phyloP scores from a whole-genome alignment of 192 early-diverging fungal genomes.

The Entomortierella parvispora region DNA sequence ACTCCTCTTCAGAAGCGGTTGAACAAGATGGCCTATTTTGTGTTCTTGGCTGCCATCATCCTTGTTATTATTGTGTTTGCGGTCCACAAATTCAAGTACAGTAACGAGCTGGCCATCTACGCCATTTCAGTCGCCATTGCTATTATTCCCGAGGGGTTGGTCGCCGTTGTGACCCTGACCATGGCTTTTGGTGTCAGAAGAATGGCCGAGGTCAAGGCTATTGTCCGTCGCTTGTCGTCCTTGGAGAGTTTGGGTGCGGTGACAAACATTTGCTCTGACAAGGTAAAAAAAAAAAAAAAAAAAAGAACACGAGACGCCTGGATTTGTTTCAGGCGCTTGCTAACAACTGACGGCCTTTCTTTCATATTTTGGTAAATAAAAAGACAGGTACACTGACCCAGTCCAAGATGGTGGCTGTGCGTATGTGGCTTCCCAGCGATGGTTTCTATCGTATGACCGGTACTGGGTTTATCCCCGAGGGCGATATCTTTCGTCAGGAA shows the following conservation, averaged over 20 bases:
- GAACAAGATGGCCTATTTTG: constrained; percentile 76
- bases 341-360: background rate
- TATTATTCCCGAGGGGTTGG: constrained; percentile 95
- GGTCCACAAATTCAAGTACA: constrained; percentile 67
- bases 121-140: constrained; percentile 89
- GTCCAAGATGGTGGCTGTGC: constrained; percentile 90
- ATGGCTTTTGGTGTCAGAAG: constrained; percentile 89
- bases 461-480: constrained; percentile 67
- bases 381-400: constrained; percentile 89
- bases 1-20: constrained; percentile 75
- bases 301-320: no score
- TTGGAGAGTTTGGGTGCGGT: constrained; percentile 92
- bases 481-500: constrained; percentile 48
- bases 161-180: no score
- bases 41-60: constrained; percentile 78
- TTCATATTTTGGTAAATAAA: no score
- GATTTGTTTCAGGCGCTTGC: no score
- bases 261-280: constrained; percentile 94
- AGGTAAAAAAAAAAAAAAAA: constrained; percentile 27
- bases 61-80: constrained; percentile 86
- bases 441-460: constrained; percentile 78
- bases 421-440: constrained; percentile 82
- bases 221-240: no score
- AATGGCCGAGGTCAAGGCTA: constrained; percentile 87
- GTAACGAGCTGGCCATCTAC: constrained; percentile 68